Evolutionary conservation across 441 rosid genomes (phyloP), one percentile per base, ranked within the genome.

Genomic region (Gossypium davidsonii): DNA sequence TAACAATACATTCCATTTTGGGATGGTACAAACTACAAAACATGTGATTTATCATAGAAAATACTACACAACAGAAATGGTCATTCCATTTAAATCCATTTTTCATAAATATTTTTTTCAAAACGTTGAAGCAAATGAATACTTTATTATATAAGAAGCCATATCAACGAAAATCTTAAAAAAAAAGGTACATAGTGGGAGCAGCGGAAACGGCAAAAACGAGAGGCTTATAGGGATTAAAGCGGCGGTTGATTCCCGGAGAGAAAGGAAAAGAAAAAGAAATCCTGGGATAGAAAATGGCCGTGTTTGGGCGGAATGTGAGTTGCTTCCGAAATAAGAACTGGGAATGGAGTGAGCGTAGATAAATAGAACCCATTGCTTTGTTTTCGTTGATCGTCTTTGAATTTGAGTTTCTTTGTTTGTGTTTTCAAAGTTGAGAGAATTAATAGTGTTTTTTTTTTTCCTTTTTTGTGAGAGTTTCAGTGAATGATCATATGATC

Each of bases 181-280:
- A 7, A 56, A 39, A 42, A 34, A 28, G 14, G 12, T 52, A 87
- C 91, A 84, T 85, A 3, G 81, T 76, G 71, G 76, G 73, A 34
- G 88, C 66, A 8, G 89, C 67, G 48, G 88, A 85, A 83, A 65
- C 83, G 23, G 76, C 79, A 26, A 72, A 80, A 60, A 77, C 20
- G 26, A 84, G 64, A 2, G 72, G 71, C 7, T 4, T 6, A 39
- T 52, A 25, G 14, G 15, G 56, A 17, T 46, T 61, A 57, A 3
- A 67, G n/a, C 14, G 63, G 51, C 69, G 10, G 39, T 12, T 72
- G 17, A 28, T 62, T 73, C 34, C 63, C 21, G 53, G 52, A 3
- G 57, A 37, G 18, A 48, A 23, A 46, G 81, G 84, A 56, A 77
- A 68, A n/a, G 84, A 81, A 68, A 80, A 68, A n/a, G 67, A 11